A percentile compares a stretch with the other conserved stretches of the same genome.
These are phyloP conservation scores for Fragaria iinumae DNA, from an alignment of 306 rosid species.

Conservation along the genomic window DNA sequence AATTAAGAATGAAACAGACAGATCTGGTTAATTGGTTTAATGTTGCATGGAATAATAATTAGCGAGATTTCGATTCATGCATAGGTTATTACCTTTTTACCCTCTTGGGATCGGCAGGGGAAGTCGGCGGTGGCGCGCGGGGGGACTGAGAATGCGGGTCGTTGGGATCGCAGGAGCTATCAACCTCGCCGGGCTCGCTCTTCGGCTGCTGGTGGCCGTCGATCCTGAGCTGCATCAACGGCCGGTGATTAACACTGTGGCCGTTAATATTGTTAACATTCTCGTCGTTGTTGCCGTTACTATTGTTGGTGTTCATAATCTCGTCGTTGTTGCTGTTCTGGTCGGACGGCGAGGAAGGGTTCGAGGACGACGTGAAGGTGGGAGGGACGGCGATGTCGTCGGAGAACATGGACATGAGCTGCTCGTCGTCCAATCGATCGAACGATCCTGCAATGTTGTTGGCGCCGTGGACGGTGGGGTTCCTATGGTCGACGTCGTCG, in stretches of 20 bases:
- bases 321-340: slow-evolving; percentile 70
- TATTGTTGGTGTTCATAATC: slow-evolving; percentile 26
- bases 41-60: not conserved
- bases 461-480: slow-evolving; percentile 11
- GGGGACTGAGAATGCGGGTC: slow-evolving; percentile 32
- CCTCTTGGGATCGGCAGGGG: slow-evolving; percentile 71
- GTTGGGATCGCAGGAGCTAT: slow-evolving; percentile 41
- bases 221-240: not conserved
- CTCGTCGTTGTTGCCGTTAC: slow-evolving; percentile 57
- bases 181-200: slow-evolving; percentile 67
- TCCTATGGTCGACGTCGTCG: slow-evolving; percentile 27
- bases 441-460: slow-evolving; percentile 33
- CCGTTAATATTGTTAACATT: slow-evolving; percentile 26
- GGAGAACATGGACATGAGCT: slow-evolving; percentile 79
- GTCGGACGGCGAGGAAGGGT: slow-evolving; percentile 77
- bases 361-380: slow-evolving; percentile 37
- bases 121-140: slow-evolving; percentile 13
- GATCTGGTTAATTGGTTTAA: not conserved
- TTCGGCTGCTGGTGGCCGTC: slow-evolving; percentile 40
- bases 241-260: not conserved
- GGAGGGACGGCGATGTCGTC: slow-evolving; percentile 54
- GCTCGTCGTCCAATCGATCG: slow-evolving; percentile 79
- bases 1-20: not conserved
- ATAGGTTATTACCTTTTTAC: slow-evolving; percentile 69
- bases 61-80: not conserved